A percentile compares a stretch with the other conserved stretches of the same genome.
Evolutionary conservation across 257 asterid species (phyloP).

Genomic region (Scutellaria galericulata): DNA sequence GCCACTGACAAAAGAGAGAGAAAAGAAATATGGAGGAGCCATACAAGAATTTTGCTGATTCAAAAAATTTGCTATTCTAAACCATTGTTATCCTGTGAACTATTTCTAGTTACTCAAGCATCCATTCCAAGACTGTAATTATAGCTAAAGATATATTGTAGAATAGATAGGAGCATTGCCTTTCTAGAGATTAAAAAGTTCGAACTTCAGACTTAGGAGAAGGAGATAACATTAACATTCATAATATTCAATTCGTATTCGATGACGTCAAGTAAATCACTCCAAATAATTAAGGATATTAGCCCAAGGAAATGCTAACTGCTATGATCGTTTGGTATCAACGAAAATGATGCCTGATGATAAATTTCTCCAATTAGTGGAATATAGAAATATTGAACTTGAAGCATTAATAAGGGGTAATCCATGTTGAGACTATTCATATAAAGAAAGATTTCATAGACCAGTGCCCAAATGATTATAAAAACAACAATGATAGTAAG

Average conservation of each 20-base stretch:
- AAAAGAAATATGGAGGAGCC: neutral
- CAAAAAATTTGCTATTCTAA: neutral
- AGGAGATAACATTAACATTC: neutral
- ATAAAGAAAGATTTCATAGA: constrained; percentile 12
- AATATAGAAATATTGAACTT: neutral
- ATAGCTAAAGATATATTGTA: neutral
- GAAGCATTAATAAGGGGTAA: neutral
- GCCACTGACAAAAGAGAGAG: neutral
- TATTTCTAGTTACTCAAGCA: neutral
- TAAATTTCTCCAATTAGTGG: neutral
- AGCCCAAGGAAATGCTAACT: neutral
- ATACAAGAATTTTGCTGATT: neutral
- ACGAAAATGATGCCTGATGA: neutral
- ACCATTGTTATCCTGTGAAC: neutral
- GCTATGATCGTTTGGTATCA: neutral
- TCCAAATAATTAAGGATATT: neutral
- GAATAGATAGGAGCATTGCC: constrained; percentile 2
- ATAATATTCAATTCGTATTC: neutral
- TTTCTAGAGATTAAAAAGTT: neutral
- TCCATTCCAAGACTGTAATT: neutral
- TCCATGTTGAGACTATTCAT: neutral
- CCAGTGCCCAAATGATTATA: neutral
- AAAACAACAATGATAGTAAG: neutral
- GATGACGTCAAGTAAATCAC: neutral
- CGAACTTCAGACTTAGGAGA: constrained; percentile 1